Conservation (phyloP, 495 filamentous ascomycete species). For the Penicillium arizonense region DNA sequence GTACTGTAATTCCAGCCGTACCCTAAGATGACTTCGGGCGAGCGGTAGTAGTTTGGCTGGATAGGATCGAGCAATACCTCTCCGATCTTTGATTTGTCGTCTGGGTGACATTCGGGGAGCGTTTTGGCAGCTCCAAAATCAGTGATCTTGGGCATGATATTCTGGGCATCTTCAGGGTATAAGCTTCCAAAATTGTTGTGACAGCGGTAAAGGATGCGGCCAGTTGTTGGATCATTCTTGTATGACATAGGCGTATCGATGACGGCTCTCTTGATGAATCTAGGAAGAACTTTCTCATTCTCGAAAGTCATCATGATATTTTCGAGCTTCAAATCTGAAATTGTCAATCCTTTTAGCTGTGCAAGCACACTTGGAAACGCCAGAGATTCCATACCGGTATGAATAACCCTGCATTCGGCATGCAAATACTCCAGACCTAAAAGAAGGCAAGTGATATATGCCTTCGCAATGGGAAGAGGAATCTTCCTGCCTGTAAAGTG, state of each 20-base stretch:
- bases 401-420: slow-evolving; percentile 33
- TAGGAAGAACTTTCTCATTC: slow-evolving; percentile 33
- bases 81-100: too few relatives aligned
- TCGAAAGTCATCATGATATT: slow-evolving; percentile 45
- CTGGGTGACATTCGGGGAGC: too few relatives aligned
- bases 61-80: slow-evolving; percentile 49
- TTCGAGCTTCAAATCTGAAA: slow-evolving; percentile 41
- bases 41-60: slow-evolving; percentile 44
- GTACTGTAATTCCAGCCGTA: slow-evolving; percentile 39
- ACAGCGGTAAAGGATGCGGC: slow-evolving; percentile 23
- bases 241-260: slow-evolving; percentile 32
- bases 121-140: slow-evolving; percentile 75
- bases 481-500: slow-evolving; percentile 22
- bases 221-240: slow-evolving; percentile 27
- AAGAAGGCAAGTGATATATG: slow-evolving; percentile 31
- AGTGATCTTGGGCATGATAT: slow-evolving; percentile 48
- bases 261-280: slow-evolving; percentile 24
- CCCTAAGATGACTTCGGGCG: slow-evolving; percentile 47
- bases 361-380: not conserved
- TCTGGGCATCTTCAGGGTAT: not conserved
- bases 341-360: not conserved
- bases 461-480: slow-evolving; percentile 28
- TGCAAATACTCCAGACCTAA: slow-evolving; percentile 40
- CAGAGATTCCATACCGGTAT: slow-evolving; percentile 22
- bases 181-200: slow-evolving; percentile 31